A percentile compares a stretch with the other conserved stretches of the same genome.
These are phyloP conservation scores for Nicotiana knightiana DNA, from an alignment of 257 asterid genomes.

Conservation along the genomic window DNA sequence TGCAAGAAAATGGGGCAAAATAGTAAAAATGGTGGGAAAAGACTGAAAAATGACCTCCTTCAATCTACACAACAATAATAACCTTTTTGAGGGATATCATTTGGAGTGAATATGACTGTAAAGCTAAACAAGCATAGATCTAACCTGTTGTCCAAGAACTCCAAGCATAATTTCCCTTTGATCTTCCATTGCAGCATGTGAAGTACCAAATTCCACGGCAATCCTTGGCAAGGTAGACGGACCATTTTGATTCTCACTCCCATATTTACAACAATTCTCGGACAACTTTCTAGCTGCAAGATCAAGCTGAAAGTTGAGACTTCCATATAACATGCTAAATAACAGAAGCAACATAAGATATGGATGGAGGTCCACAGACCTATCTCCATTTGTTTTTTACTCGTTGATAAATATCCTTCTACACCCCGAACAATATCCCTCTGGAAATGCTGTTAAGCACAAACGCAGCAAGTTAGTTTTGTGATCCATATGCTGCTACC, in stretches of 20 bases:
- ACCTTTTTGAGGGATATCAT: background rate
- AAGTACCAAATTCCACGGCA: slow-evolving; percentile 69
- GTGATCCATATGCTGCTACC: background rate
- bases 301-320: slow-evolving; percentile 26
- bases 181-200: slow-evolving; percentile 80
- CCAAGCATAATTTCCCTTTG: slow-evolving; percentile 82
- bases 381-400: slow-evolving; percentile 83
- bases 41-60: background rate
- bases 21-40: background rate
- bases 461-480: background rate
- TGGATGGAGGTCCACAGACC: slow-evolving; percentile 37
- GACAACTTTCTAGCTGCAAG: slow-evolving; percentile 75
- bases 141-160: slow-evolving; percentile 70
- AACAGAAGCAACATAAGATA: slow-evolving; percentile 18
- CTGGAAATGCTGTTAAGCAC: slow-evolving; percentile 95
- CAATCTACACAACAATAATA: background rate
- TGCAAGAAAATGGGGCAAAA: background rate
- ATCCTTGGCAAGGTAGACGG: slow-evolving; percentile 54
- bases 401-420: slow-evolving; percentile 63
- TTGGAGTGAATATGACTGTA: background rate
- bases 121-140: slow-evolving; percentile 10
- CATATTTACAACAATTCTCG: slow-evolving; percentile 87
- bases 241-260: slow-evolving; percentile 71
- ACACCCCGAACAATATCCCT: slow-evolving; percentile 82
- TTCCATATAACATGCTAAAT: slow-evolving; percentile 11